phyloP scores from a whole-genome alignment of 441 rosid species.

The Adansonia madagascariensis region DNA sequence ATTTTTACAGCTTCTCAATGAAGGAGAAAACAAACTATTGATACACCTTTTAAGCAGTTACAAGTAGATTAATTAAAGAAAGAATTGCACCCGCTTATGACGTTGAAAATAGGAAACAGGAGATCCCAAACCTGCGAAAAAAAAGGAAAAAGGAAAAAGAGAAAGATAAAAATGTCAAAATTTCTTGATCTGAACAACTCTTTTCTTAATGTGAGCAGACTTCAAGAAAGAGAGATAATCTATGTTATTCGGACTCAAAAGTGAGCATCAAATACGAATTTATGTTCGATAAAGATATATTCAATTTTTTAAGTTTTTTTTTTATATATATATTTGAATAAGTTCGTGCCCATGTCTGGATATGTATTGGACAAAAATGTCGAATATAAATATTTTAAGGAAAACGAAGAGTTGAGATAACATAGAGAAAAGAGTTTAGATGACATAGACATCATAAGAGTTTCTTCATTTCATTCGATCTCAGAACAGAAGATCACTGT shows the following conservation, averaged over 20 bases:
- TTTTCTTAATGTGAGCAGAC: neutral
- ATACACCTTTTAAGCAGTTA: conserved; percentile 47
- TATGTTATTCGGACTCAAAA: neutral
- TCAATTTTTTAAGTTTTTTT: neutral
- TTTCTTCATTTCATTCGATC: neutral
- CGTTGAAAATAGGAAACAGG: conserved; percentile 34
- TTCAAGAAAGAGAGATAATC: neutral
- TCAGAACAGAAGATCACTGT: neutral
- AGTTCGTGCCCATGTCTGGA: too few species aligned
- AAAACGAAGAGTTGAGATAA: too few species aligned
- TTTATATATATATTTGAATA: neutral
- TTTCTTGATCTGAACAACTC: neutral
- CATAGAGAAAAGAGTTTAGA: too few species aligned
- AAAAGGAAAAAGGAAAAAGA: neutral
- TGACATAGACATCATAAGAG: too few species aligned
- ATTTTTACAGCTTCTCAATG: conserved; percentile 51
- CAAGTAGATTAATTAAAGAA: conserved; percentile 58
- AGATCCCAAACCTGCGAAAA: conserved; percentile 48
- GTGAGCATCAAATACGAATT: neutral
- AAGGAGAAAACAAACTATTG: conserved; percentile 33
- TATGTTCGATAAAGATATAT: neutral
- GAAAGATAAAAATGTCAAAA: neutral
- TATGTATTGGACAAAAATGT: neutral
- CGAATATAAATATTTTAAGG: neutral
- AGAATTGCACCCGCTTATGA: conserved; percentile 52